A percentile compares a stretch with the other conserved stretches of the same genome.
Evolutionary conservation across 257 asterid genomes (phyloP).

Genomic region (Nicotiana sylvestris): DNA sequence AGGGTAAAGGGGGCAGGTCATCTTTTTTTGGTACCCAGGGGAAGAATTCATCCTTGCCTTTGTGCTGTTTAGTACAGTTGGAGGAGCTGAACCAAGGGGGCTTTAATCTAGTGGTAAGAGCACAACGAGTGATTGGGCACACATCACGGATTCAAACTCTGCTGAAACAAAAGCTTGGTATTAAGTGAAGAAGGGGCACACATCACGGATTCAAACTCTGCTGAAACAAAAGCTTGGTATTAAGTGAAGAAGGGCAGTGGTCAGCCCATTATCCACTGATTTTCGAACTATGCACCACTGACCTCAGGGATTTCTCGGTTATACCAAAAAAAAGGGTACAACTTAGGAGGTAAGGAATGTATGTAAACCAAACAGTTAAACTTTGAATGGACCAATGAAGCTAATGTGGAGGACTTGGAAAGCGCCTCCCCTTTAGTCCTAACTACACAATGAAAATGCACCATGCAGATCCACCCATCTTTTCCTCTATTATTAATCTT

Average conservation of each 20-base stretch:
- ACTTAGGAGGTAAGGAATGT: background rate
- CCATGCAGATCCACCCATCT: background rate
- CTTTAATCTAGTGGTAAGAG: background rate
- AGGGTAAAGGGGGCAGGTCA: background rate
- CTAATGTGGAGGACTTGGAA: slow-evolving; percentile 6
- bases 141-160: background rate
- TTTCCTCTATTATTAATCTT: background rate
- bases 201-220: background rate
- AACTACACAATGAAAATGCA: background rate
- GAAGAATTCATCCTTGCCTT: background rate
- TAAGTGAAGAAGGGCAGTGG: background rate
- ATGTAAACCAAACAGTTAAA: background rate
- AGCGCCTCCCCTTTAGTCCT: background rate
- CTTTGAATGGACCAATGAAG: background rate
- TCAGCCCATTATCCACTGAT: background rate
- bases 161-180: background rate
- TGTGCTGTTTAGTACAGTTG: background rate
- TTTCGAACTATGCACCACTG: background rate
- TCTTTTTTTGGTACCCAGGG: background rate
- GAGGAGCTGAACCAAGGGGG: background rate
- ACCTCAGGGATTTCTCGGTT: background rate
- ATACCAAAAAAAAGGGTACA: background rate
- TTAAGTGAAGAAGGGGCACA: background rate
- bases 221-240: background rate
- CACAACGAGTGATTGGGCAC: background rate